These are phyloP conservation scores for Trifolium pratense DNA, from an alignment of 306 rosid species.

Conservation along the genomic window DNA sequence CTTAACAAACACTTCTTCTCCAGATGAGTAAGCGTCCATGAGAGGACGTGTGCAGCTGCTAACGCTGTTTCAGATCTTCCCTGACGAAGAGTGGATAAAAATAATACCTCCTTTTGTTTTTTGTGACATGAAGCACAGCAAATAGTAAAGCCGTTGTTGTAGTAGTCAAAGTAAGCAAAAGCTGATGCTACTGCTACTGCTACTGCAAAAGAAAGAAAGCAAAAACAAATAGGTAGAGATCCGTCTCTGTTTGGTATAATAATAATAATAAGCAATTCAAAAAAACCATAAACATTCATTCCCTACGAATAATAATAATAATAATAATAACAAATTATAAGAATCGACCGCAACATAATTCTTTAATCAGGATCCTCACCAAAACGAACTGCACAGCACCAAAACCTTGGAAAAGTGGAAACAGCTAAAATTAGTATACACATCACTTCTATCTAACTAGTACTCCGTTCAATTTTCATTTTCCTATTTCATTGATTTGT, in stretches of 20 bases:
- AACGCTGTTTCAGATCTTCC: conserved; percentile 91
- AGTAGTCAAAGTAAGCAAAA: conserved; percentile 50
- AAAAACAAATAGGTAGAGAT: conserved; percentile 81
- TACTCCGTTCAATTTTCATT: too few relatives aligned
- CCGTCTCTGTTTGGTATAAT: conserved; percentile 68
- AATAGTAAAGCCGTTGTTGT: conserved; percentile 60
- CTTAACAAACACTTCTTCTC: conserved; percentile 82
- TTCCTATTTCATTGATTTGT: conserved; percentile 16
- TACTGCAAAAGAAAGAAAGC: conserved; percentile 83
- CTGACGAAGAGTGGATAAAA: conserved; percentile 61
- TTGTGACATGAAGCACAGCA: conserved; percentile 48
- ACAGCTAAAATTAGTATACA: conserved; percentile 28
- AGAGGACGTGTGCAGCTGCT: conserved; percentile 50
- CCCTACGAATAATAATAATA: too few relatives aligned
- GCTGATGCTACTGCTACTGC: conserved; percentile 63
- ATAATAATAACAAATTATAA: conserved; percentile 40
- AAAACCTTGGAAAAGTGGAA: conserved; percentile 67
- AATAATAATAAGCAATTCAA: too few relatives aligned
- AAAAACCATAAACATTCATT: conserved; percentile 44
- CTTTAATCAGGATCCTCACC: conserved; percentile 94
- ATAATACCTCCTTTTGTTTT: conserved; percentile 54
- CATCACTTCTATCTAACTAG: conserved; percentile 1
- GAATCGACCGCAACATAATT: conserved; percentile 65
- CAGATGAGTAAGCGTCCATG: conserved; percentile 82
- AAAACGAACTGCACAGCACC: conserved; percentile 77